Conservation (phyloP, 176 grass and related monocot genomes). For the Elaeis guineensis region DNA sequence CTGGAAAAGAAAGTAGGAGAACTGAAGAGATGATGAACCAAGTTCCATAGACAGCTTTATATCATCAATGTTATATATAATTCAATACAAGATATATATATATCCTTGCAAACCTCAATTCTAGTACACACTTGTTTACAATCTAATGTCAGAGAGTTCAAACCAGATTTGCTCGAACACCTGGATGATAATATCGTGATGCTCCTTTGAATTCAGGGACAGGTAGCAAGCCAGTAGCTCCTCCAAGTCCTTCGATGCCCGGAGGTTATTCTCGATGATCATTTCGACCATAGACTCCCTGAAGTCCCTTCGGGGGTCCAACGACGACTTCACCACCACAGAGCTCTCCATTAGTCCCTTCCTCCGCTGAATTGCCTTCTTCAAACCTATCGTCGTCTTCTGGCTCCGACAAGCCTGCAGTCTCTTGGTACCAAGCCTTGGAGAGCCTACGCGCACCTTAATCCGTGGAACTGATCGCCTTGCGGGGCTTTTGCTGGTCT, state of each 20-base stretch:
- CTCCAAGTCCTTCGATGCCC: slow-evolving; percentile 34
- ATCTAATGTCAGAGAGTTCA: background rate
- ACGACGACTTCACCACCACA: slow-evolving; percentile 57
- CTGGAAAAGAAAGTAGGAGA: too few relatives aligned
- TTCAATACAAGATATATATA: too few relatives aligned
- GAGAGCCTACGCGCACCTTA: background rate
- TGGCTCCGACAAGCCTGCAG: too few relatives aligned
- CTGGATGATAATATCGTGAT: slow-evolving; percentile 63
- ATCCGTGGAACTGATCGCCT: background rate
- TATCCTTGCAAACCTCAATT: too few relatives aligned
- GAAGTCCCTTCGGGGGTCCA: slow-evolving; percentile 65
- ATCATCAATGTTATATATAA: too few relatives aligned
- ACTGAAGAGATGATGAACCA: too few relatives aligned
- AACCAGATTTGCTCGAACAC: slow-evolving; percentile 61
- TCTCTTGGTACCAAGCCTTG: too few relatives aligned
- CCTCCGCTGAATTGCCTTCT: slow-evolving; percentile 34
- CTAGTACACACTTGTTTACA: too few relatives aligned
- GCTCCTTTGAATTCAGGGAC: slow-evolving; percentile 54
- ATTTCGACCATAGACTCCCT: slow-evolving; percentile 67
- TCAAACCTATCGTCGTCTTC: background rate
- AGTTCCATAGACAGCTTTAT: too few relatives aligned
- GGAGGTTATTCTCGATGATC: slow-evolving; percentile 47
- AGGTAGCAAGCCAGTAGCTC: slow-evolving; percentile 79
- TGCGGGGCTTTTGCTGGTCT: too few relatives aligned
- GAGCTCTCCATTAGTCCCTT: slow-evolving; percentile 40